These are phyloP conservation scores for Fonsecaea monophora DNA, from an alignment of 2,329 filamentous ascomycete genomes.

Conservation along the genomic window DNA sequence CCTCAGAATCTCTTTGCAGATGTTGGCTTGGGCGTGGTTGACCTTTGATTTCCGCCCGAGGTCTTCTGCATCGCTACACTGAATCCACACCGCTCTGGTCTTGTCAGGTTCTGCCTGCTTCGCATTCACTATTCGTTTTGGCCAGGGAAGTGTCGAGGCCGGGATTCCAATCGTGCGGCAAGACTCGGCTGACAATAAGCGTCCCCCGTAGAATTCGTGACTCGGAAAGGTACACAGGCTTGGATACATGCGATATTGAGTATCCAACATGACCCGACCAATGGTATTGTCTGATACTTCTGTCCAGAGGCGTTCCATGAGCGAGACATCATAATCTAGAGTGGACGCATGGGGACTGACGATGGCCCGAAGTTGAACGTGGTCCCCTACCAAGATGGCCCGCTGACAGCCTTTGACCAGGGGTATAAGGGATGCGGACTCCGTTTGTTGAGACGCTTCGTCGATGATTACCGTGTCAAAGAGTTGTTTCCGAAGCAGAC, in stretches of 20 bases:
- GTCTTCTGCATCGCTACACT: conserved; percentile 48
- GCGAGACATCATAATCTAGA: conserved; percentile 50
- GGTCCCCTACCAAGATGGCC: conserved; percentile 55
- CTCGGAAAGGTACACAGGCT: conserved; percentile 52
- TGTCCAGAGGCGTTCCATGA: conserved; percentile 54
- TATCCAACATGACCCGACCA: conserved; percentile 52
- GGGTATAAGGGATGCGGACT: conserved; percentile 51
- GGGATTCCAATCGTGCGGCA: conserved; percentile 18
- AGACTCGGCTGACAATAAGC: conserved; percentile 44
- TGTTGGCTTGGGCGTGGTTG: conserved; percentile 49
- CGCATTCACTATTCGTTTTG: background rate
- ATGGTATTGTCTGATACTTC: conserved; percentile 4
- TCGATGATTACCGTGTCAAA: conserved; percentile 50
- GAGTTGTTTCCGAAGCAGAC: conserved; percentile 47
- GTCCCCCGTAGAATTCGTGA: conserved; percentile 49
- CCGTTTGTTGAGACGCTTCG: conserved; percentile 57
- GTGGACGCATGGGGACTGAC: conserved; percentile 48
- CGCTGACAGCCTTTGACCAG: conserved; percentile 42
- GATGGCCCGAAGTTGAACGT: conserved; percentile 56
- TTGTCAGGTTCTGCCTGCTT: background rate
- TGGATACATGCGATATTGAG: conserved; percentile 54
- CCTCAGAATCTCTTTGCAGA: conserved; percentile 47
- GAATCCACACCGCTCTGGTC: conserved; percentile 44
- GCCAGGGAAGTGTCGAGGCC: conserved; percentile 11
- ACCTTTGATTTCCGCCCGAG: conserved; percentile 50